Base-by-base conservation (phyloP, 306 rosid genomes). In the Quillaja saponaria region DNA sequence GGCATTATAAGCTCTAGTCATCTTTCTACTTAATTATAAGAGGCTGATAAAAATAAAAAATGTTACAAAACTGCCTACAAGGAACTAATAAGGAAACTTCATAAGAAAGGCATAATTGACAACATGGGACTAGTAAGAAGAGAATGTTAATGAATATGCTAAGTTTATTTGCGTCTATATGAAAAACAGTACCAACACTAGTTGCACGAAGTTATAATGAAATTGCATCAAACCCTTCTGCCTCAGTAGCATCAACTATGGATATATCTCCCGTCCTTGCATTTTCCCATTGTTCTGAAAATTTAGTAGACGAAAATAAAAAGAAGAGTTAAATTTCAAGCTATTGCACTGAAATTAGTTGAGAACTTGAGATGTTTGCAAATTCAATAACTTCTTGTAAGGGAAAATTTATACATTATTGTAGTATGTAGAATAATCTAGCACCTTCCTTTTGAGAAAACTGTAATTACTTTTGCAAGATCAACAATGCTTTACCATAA, bases 251-350 rank as follows among this genome's bases (percentile, higher is more conserved):
- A 66, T 84, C 83, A 40, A 91, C 98, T 52, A 92, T 60, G 8
- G 90, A 77, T 68, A 84, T 62, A 75, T 84, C 86, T 50, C 98
- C 96, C 3, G 95, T 86, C 75, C 73, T 86, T 60, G 82, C 67
- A 92, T 92, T 67, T 74, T 81, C 33, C 98, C 98, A 10, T 80
- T 79, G 75, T 88, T 87, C 98, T 92, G 73, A 33, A 57, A 39
- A 13, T 10, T 58, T 34, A 21, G 18, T 65, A 25, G 7, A 17
- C n/a, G n/a, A 38, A 20, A 57, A 34, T 31, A 62, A 62, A 31
- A 28, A 54, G 33, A 55, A 56, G 2, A 39, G 44, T 39, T 39
- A 39, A 39, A 8, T 39, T 38, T 41, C 13, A 58, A 8, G 31
- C 31, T 25, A 25, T 25, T 25, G 31, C 31, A n/a, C n/a, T n/a